A percentile compares a stretch with the other conserved stretches of the same genome.
Evolutionary conservation across 257 asterid genomes (phyloP).

Genomic region (Gentiana macrophylla): DNA sequence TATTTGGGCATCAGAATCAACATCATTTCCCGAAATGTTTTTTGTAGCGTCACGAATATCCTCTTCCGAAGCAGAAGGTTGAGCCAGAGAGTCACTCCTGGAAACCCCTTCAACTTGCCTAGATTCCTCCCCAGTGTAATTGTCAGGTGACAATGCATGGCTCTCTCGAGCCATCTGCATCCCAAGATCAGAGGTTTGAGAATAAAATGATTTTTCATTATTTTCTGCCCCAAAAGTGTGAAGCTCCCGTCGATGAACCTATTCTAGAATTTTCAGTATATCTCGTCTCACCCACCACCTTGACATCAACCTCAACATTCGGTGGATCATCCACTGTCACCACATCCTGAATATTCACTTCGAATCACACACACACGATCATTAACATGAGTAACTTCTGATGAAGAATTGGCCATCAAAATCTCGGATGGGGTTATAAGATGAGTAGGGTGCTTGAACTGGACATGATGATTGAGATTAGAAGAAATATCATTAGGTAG

Average conservation of each 20-base stretch:
- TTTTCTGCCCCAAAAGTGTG: conserved; percentile 46
- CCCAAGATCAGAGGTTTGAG: conserved; percentile 86
- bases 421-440: conserved; percentile 93
- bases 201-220: conserved; percentile 65
- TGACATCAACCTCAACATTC: conserved; percentile 65
- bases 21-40: conserved; percentile 31
- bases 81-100: conserved; percentile 33
- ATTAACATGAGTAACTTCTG: conserved; percentile 45
- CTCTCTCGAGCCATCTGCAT: conserved; percentile 73
- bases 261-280: conserved; percentile 38
- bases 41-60: conserved; percentile 39
- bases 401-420: conserved; percentile 69
- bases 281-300: conserved; percentile 66
- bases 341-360: conserved; percentile 55
- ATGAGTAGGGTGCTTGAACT: conserved; percentile 97
- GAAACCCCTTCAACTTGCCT: conserved; percentile 42
- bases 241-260: conserved; percentile 47
- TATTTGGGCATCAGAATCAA: conserved; percentile 28
- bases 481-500: conserved; percentile 51
- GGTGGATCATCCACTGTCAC: conserved; percentile 39
- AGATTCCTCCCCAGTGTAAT: conserved; percentile 45
- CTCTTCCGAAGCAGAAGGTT: conserved; percentile 33
- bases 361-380: conserved; percentile 55
- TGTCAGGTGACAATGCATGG: conserved; percentile 55
- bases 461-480: conserved; percentile 41